These are phyloP conservation scores for Pseudonectria foliicola DNA, from an alignment of 2,329 filamentous ascomycete genomes.

Conservation along the genomic window DNA sequence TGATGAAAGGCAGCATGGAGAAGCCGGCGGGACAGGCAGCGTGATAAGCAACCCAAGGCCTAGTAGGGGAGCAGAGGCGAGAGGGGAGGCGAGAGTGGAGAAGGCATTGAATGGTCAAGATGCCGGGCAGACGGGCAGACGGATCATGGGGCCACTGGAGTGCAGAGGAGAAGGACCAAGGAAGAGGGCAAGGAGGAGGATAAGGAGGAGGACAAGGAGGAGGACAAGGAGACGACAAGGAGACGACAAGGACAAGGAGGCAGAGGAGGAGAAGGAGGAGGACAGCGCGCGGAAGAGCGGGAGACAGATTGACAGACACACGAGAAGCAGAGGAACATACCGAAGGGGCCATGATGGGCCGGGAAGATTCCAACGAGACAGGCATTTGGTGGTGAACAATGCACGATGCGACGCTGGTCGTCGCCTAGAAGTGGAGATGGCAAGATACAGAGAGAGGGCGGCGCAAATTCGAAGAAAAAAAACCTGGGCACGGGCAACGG, in stretches of 20 bases:
- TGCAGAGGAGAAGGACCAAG: slow-evolving; percentile 3
- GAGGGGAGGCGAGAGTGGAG: background rate
- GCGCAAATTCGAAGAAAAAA: too few relatives aligned
- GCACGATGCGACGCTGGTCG: slow-evolving; percentile 16
- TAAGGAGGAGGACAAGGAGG: slow-evolving; percentile 3
- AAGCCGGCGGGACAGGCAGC: too few relatives aligned
- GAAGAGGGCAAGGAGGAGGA: slow-evolving; percentile 4
- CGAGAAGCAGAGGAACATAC: slow-evolving; percentile 45
- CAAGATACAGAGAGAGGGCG: too few relatives aligned
- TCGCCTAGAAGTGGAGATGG: background rate
- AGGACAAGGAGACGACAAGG: background rate
- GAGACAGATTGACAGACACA: too few relatives aligned
- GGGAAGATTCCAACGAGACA: slow-evolving; percentile 51
- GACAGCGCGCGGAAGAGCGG: too few relatives aligned
- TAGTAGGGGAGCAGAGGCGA: background rate
- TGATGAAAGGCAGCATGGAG: too few relatives aligned
- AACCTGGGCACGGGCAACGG: slow-evolving; percentile 8
- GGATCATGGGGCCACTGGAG: background rate
- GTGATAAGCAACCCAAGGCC: too few relatives aligned
- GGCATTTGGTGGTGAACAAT: slow-evolving; percentile 36
- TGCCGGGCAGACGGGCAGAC: background rate
- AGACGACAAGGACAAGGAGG: slow-evolving; percentile 2
- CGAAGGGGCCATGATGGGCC: slow-evolving; percentile 57
- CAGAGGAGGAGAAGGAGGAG: slow-evolving; percentile 8
- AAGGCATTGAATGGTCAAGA: background rate